Percentiles rank a stretch among this genome's conserved stretches.
phyloP scores from a whole-genome alignment of 2,329 filamentous ascomycete species.

The Colletotrichum sp. region DNA sequence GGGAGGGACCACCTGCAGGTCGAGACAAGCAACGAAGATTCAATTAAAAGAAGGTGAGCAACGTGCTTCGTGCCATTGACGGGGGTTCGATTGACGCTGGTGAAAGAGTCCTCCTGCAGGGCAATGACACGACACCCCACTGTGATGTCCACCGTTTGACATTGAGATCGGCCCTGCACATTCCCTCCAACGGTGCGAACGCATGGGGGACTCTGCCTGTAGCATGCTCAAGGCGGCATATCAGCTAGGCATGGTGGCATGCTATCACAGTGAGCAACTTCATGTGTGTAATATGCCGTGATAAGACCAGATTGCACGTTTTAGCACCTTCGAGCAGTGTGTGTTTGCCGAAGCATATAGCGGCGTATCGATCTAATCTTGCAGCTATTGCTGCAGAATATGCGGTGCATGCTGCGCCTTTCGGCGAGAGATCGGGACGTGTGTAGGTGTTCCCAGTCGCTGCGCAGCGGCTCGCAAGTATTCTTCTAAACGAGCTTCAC shows the following conservation, averaged over 20 bases:
- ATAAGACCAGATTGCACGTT: neutral
- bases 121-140: neutral
- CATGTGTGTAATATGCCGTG: neutral
- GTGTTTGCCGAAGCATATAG: neutral
- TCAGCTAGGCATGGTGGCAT: neutral
- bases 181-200: neutral
- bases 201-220: neutral
- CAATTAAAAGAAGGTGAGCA: neutral
- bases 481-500: neutral
- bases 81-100: neutral
- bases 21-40: neutral
- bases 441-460: neutral
- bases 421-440: neutral
- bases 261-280: neutral
- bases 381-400: neutral
- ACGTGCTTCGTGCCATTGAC: neutral
- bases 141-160: neutral
- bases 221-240: neutral
- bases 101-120: neutral
- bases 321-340: neutral
- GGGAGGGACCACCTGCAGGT: neutral
- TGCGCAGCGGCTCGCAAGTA: neutral
- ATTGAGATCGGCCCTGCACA: slow-evolving; percentile 10
- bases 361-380: neutral
- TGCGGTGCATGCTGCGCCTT: neutral